Base-by-base conservation (phyloP, 108 stramenopile genomes). In the Aurantiochytrium sp. region DNA sequence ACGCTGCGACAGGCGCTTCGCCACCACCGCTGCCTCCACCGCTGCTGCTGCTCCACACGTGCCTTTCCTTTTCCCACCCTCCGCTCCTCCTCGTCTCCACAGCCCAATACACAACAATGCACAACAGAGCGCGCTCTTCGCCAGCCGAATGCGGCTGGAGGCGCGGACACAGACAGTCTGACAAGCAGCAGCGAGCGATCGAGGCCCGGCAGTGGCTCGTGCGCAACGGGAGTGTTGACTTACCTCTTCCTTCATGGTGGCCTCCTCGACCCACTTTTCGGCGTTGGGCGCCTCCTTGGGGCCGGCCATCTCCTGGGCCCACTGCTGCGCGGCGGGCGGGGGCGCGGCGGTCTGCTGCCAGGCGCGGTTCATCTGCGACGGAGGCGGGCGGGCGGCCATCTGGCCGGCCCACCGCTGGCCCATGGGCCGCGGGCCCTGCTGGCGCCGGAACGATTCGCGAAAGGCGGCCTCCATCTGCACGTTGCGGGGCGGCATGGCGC, bases 261-360 rank as follows among this genome's bases (percentile, higher is more conserved):
- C 73, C 73, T 81, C 73, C 73, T 81, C 73, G 73, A 48, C 39
- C 73, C 73, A 81, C 73, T 81, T 81, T 30, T 81, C 73, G 2
- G 73, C 73, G 39, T 81, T 48, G 6, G 73, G 73, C n/a, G 73
- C 73, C 45, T 81, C 73, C 42, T 41, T 81, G 39, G 73, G 73
- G 19, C 73, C 73, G 6, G 73, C 73, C 73, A 81, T 81, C 45
- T 81, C 73, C 2, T 81, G 73, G 42, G 73, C 73, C 73, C 73
- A 81, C 2, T 81, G 73, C 73, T 81, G 73, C 6, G 73, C 73
- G 30, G 73, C 73, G 6, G 73, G 73, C 21, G 4, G 73, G 10
- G 73, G 73, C 30, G 39, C 19, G 30, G 73, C 73, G 6, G 73
- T 39, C 45, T 81, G 73, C 30, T 41, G 45, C 73, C 73, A 81